phyloP scores from a whole-genome alignment of 2,329 filamentous ascomycete species.

The Amauroascus niger region DNA sequence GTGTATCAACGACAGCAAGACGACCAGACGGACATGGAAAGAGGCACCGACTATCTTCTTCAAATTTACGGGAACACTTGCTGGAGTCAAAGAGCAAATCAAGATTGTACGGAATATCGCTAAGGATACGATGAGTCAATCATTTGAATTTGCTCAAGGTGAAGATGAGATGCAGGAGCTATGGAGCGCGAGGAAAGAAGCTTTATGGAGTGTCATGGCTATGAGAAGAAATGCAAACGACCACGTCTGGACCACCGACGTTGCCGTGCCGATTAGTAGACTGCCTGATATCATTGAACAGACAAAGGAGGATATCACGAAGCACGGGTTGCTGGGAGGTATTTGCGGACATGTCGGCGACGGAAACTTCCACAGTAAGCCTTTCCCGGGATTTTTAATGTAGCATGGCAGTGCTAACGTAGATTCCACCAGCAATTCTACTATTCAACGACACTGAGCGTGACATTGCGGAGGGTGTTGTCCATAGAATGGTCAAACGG shows the following conservation, averaged over 20 bases:
- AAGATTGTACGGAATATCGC: constrained; percentile 51
- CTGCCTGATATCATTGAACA: constrained; percentile 63
- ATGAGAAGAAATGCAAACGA: constrained; percentile 51
- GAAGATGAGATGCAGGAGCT: constrained; percentile 58
- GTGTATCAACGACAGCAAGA: constrained; percentile 49
- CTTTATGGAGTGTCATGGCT: constrained; percentile 62
- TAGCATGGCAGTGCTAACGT: not conserved
- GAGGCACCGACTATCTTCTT: constrained; percentile 64
- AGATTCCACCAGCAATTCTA: constrained; percentile 44
- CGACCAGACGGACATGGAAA: constrained; percentile 49
- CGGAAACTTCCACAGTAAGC: constrained; percentile 60
- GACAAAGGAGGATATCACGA: constrained; percentile 55
- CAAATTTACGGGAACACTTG: constrained; percentile 60
- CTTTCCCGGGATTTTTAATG: not conserved
- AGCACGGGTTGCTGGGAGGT: constrained; percentile 52
- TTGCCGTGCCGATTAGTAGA: constrained; percentile 64
- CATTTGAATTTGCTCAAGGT: constrained; percentile 58
- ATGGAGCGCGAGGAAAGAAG: constrained; percentile 67
- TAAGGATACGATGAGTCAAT: constrained; percentile 44
- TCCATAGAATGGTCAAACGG: constrained; percentile 60
- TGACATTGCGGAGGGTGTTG: constrained; percentile 47
- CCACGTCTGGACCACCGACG: constrained; percentile 69
- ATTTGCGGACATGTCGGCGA: constrained; percentile 68
- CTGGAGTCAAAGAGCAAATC: constrained; percentile 55
- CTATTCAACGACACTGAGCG: constrained; percentile 52